Base-by-base conservation (phyloP, 2,329 filamentous ascomycete genomes). In the Cryphonectria naterciae region DNA sequence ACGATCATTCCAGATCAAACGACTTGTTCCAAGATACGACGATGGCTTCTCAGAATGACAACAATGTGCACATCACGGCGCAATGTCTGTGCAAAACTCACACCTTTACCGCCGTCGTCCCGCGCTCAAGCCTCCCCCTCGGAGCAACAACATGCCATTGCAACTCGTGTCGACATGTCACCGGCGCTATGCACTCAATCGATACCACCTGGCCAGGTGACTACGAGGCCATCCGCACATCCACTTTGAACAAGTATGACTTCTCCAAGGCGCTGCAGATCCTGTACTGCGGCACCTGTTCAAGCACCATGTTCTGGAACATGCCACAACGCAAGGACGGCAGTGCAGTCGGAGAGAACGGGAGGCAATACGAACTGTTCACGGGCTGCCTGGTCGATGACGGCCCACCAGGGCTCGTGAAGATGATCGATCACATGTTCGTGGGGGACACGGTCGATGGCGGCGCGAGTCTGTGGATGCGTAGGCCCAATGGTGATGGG, bases 361-460 rank as follows among this genome's bases (percentile, higher is more conserved):
- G 10, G 46, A n/a, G 58, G 5, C 68, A 69, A 0, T 78, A 80
- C 15, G 77, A 74, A 15, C 81, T 83, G 0, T 78, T 82, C 1
- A 83, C 81, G 0, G 85, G 85, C 0, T 74, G 76, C 0, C 73
- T 85, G 46, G 67, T 68, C 0, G 82, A 83, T 58, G 66, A 77
- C 0, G 72, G 75, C 0, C 73, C 75, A 6, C 68, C 71, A 0
- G 74, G 76, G 8, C 60, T 86, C 10, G 66, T 85, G 35, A 73
- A 73, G 15, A 77, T 81, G 52, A 73, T 65, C 0, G 71, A 79
- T 1, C 83, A 86, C 68, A 81, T 84, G 3, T 86, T 82, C 70
- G 78, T 87, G 0, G 81, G 77, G 0, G 85, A 88, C 69, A 88
- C 87, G 0, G 39, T 80, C 1, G 87, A 89, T 74, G 87, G 86